Evolutionary conservation across 139 green algal genomes (phyloP).

Genomic region (Chlorella sp.): DNA sequence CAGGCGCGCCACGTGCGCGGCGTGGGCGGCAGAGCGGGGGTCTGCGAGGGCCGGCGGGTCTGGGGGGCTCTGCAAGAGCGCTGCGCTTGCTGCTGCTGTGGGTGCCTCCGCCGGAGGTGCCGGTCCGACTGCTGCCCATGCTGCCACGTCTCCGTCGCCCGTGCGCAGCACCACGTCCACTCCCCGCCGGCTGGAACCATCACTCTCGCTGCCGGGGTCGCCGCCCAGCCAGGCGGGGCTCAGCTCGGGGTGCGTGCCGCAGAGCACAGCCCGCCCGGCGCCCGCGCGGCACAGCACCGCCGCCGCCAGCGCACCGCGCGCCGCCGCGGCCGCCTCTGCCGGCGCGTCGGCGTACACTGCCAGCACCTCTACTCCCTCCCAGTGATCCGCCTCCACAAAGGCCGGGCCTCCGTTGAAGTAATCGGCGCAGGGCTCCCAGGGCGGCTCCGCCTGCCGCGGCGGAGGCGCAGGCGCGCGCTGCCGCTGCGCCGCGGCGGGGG

Average conservation of each 20-base stretch:
- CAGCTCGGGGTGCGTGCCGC: conserved; percentile 71
- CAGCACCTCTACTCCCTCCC: conserved; percentile 29
- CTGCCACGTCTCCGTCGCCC: too few species aligned
- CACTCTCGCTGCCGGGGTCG: neutral
- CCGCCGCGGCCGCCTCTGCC: too few species aligned
- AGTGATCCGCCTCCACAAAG: conserved; percentile 34
- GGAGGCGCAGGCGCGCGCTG: neutral
- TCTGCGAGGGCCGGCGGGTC: too few species aligned
- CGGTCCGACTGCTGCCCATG: too few species aligned
- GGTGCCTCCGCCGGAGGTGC: too few species aligned
- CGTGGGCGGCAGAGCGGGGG: too few species aligned
- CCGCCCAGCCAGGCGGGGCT: conserved; percentile 25
- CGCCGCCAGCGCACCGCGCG: neutral
- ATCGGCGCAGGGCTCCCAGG: conserved; percentile 27
- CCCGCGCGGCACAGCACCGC: conserved; percentile 32
- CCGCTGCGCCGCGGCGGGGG: neutral
- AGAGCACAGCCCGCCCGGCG: conserved; percentile 38
- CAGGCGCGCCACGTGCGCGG: conserved; percentile 13
- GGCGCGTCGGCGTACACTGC: conserved; percentile 7
- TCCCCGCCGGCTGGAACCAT: neutral
- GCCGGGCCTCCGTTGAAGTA: conserved; percentile 74
- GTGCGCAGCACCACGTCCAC: neutral
- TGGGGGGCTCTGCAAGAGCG: too few species aligned
- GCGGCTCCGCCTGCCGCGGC: neutral
- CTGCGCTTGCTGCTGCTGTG: too few species aligned